Percentiles rank a stretch among this genome's conserved stretches.
These are phyloP conservation scores for Ambrosiella xylebori DNA, from an alignment of 2,329 filamentous ascomycete species.

Conservation along the genomic window DNA sequence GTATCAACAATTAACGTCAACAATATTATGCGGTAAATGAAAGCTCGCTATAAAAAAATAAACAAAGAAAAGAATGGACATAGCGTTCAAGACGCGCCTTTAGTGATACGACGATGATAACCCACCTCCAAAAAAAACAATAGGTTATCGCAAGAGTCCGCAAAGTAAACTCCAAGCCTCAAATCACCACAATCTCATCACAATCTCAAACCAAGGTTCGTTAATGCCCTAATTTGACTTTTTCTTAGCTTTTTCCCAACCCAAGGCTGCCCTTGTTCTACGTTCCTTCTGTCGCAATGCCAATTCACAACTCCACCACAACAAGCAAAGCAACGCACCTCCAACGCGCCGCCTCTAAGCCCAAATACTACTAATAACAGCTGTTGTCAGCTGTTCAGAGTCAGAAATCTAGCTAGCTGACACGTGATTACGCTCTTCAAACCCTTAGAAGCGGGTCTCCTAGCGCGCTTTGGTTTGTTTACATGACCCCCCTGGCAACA, in stretches of 20 bases:
- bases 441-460: background rate
- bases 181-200: background rate
- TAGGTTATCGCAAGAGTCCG: background rate
- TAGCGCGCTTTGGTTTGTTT: conserved; percentile 8
- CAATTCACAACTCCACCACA: no score
- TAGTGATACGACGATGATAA: background rate
- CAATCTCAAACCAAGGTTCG: background rate
- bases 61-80: conserved; percentile 4
- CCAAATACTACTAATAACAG: background rate
- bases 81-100: conserved; percentile 5
- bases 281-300: background rate
- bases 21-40: background rate
- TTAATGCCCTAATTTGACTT: background rate
- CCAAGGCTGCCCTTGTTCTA: background rate
- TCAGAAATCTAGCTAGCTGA: background rate
- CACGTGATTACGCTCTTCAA: background rate
- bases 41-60: background rate
- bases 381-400: background rate
- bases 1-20: background rate
- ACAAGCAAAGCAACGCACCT: background rate
- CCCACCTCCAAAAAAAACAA: background rate
- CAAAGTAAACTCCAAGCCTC: background rate
- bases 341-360: background rate
- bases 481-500: conserved; percentile 1
- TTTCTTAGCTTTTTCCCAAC: background rate